Conservation (phyloP, 495 filamentous ascomycete species). For the Echria macrotheca region DNA sequence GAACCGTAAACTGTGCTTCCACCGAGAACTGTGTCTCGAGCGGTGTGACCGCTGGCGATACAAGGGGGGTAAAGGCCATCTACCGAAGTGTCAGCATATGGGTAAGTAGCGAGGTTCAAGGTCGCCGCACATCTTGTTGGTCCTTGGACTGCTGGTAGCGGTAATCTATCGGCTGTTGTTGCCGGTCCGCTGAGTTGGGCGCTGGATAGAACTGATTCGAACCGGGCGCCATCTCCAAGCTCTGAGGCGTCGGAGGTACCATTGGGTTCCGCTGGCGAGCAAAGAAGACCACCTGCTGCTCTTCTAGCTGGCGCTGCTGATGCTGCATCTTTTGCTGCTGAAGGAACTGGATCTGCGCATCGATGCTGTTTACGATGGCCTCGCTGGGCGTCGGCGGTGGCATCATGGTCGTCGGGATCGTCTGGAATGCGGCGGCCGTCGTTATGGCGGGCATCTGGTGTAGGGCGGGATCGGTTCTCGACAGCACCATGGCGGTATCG, state of each 20-base stretch:
- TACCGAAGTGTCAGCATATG: constrained; percentile 35
- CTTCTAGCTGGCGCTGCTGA: constrained; percentile 50
- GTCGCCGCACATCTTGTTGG: constrained; percentile 67
- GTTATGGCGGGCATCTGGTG: constrained; percentile 45
- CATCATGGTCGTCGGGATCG: constrained; percentile 40
- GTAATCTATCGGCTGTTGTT: constrained; percentile 60
- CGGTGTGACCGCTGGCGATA: constrained; percentile 91
- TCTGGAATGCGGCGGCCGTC: constrained; percentile 33
- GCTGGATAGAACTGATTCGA: constrained; percentile 45
- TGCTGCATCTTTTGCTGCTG: constrained; percentile 54
- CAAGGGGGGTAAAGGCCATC: constrained; percentile 90
- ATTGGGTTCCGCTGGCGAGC: constrained; percentile 52
- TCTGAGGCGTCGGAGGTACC: constrained; percentile 90
- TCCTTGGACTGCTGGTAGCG: constrained; percentile 64
- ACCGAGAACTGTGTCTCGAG: constrained; percentile 75
- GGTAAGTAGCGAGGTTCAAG: constrained; percentile 3
- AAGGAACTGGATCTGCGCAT: constrained; percentile 58
- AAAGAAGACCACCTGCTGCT: constrained; percentile 50
- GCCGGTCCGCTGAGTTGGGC: constrained; percentile 45
- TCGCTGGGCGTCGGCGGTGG: constrained; percentile 37
- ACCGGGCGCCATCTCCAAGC: constrained; percentile 76
- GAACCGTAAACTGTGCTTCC: constrained; percentile 73
- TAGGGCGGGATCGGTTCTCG: constrained; percentile 35
- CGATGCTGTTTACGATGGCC: constrained; percentile 45
- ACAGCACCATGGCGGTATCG: constrained; percentile 35